A percentile compares a stretch with the other conserved stretches of the same genome.
Evolutionary conservation across 352 stramenopile genomes (phyloP).

Genomic region (Pythium vanterpoolii): DNA sequence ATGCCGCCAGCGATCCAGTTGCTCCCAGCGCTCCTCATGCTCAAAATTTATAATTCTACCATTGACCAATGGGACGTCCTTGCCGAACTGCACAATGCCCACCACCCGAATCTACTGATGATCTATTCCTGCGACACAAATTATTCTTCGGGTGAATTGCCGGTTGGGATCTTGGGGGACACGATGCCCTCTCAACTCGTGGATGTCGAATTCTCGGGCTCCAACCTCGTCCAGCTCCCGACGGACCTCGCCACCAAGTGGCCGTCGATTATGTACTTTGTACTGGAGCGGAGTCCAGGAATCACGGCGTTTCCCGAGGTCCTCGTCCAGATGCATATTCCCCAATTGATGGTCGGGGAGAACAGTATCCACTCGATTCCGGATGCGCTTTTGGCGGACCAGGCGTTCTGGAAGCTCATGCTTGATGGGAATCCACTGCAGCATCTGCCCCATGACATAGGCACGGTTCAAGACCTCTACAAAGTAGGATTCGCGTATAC

Average conservation of each 20-base stretch:
- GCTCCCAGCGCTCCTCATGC: not conserved
- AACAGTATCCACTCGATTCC: constrained; percentile 11
- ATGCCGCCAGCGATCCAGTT: constrained; percentile 10
- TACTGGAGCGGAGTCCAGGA: constrained; percentile 4
- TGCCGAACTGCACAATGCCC: constrained; percentile 3
- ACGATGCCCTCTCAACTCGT: not conserved
- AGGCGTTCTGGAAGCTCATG: constrained; percentile 4
- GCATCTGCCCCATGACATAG: not conserved
- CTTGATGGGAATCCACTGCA: constrained; percentile 10
- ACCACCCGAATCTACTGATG: constrained; percentile 7
- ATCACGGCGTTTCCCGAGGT: constrained; percentile 2
- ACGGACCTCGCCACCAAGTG: not conserved
- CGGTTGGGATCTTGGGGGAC: not conserved
- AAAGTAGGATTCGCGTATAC: no score
- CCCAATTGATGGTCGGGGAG: constrained; percentile 2
- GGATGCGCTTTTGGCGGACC: not conserved
- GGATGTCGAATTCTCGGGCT: constrained; percentile 15
- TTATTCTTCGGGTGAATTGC: not conserved
- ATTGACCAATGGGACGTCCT: constrained; percentile 13
- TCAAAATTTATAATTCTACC: constrained; percentile 27
- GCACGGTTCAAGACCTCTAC: not conserved
- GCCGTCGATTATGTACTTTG: constrained; percentile 2
- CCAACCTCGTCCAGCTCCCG: constrained; percentile 6
- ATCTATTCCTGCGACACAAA: constrained; percentile 15
- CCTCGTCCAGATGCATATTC: constrained; percentile 4